Evolutionary conservation across 108 stramenopile genomes (phyloP), one percentile per base, ranked within the genome.

Genomic region (Cyclostephanos tholiformis): DNA sequence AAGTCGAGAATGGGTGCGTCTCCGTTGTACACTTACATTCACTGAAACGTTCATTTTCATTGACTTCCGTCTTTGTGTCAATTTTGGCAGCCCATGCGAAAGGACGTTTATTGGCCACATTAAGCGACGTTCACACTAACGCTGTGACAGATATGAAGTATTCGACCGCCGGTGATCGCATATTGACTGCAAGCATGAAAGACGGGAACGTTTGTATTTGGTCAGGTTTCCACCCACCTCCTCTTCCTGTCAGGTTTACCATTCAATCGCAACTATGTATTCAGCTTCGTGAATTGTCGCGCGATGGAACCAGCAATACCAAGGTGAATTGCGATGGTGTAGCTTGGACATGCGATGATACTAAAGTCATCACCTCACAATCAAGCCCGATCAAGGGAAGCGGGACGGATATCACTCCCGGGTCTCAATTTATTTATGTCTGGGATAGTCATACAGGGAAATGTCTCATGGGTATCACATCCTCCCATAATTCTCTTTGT

Each of bases 201-300:
- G 94, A 95, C 67, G 94, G 94, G 44, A 81, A 89, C 22, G 86
- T 89, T 35, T 76, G 91, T 44, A 76, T 95, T 14, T 95, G 94
- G 94, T 86, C 81, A 4, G 78, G 72, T 27, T 79, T 72, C 44
- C 63, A 67, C 16, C n/a, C 38, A 11, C 48, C 65, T 38, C 43
- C 57, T 29, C 20, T 20, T 13, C 56, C 67, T 41, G 26, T 71
- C 19, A 79, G 71, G 55, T 79, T 79, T 50, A 36, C 17, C 4
- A 72, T 72, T 52, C 10, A 68, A 44, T 72, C 78, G 22, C 71
- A 79, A 46, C 46, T 79, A 29, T 66, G 72, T 59, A 79, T 79
- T 53, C 71, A 71, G 12, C 71, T 79, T 6, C 67, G 66, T n/a
- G 66, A 71, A 32, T 38, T 46, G 12, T 36, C 52, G 16, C 46